Evolutionary conservation across 2,329 filamentous ascomycete species (phyloP), one percentile per base, ranked within the genome.

Genomic region (Ophiostoma ulmi): DNA sequence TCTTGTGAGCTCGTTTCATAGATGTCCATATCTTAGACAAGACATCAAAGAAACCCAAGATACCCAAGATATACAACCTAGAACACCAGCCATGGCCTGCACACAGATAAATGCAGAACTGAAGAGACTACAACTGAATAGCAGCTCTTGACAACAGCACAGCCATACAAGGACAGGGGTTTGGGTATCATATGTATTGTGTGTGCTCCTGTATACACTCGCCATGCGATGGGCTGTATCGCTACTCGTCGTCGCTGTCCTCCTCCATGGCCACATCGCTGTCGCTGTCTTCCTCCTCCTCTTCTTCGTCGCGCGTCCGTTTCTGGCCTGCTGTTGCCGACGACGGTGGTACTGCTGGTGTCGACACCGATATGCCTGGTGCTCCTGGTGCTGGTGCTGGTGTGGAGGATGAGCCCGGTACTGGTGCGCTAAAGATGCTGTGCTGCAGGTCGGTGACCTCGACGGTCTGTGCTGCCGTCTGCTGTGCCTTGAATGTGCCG

Each of bases 401-500:
- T 78, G 80, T 75, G 77, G 80, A 73, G 5, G 82, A 78, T 5
- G 83, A 78, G 26, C 84, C 86, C 1, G 87, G 86, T 22, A 81
- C 80, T 20, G 88, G 86, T 7, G 88, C 89, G 77, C 89, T 90
- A 83, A 94, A 94, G 76, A 95, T 92, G 77, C 89, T 91, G 78
- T 91, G 90, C 78, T 93, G 91, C 65, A 92, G 83, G 75, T 91
- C 90, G 3, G 90, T 93, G 75, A 91, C 87, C 76, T 88, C 86
- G 69, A 88, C 86, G 58, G 82, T 83, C 70, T 85, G 84, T 38
- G 83, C 81, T 58, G 80, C 80, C 38, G 81, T 81, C 17, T 92
- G 88, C 17, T 92, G 88, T 75, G 91, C 85, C 77, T 90, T 89
- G 81, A 93, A 97, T 17, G 92, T 94, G 73, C 95, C 95, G 75